Evolutionary conservation across 768 basidiomycete genomes (phyloP).

Genomic region (Mycena sanguinolenta): DNA sequence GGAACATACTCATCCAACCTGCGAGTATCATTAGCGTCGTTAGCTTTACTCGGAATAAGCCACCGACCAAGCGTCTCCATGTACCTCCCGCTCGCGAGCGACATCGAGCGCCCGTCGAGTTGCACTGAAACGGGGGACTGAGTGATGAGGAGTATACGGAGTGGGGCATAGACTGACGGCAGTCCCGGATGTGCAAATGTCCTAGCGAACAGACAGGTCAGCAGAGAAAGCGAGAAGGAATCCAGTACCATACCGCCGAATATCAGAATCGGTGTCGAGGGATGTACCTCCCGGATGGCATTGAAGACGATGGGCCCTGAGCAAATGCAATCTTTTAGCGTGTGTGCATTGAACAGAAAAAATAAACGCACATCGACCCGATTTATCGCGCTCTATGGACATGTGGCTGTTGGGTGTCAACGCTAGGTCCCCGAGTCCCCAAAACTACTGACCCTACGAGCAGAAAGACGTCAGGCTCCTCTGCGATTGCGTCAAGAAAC

Average conservation of each 20-base stretch:
- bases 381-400: slow-evolving; percentile 71
- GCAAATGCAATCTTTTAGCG: background rate
- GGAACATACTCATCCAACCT: slow-evolving; percentile 73
- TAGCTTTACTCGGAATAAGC: background rate
- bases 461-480: slow-evolving; percentile 87
- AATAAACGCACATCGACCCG: slow-evolving; percentile 65
- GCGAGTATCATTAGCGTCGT: background rate
- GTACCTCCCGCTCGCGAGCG: slow-evolving; percentile 89
- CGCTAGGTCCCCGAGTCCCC: background rate
- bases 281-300: slow-evolving; percentile 80
- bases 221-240: background rate
- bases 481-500: slow-evolving; percentile 86
- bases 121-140: slow-evolving; percentile 55
- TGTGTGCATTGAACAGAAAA: background rate
- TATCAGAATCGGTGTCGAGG: slow-evolving; percentile 82
- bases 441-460: slow-evolving; percentile 60
- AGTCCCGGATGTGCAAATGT: slow-evolving; percentile 86
- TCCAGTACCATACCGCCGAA: slow-evolving; percentile 61
- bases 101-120: slow-evolving; percentile 80
- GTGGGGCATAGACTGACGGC: slow-evolving; percentile 58
- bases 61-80: slow-evolving; percentile 90
- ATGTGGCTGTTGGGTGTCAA: slow-evolving; percentile 65
- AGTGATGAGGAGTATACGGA: background rate
- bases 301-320: slow-evolving; percentile 80
- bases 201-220: slow-evolving; percentile 48